Conservation (phyloP, 352 stramenopile genomes). For the Pythium phragmitis region DNA sequence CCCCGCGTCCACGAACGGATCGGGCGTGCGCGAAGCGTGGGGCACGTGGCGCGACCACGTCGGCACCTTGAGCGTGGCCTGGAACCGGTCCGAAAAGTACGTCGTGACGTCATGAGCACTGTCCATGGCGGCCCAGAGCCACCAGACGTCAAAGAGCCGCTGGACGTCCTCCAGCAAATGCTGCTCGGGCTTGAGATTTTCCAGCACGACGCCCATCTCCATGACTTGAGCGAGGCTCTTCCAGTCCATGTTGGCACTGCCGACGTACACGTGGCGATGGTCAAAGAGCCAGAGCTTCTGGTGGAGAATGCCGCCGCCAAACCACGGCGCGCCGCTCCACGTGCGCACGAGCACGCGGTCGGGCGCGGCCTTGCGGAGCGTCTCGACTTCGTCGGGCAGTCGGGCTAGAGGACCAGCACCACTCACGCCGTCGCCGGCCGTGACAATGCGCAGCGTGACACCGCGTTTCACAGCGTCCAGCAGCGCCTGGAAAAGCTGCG, state of each 20-base stretch:
- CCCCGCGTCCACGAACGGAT: constrained; percentile 53
- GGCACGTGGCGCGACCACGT: constrained; percentile 58
- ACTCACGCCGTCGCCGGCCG: constrained; percentile 31
- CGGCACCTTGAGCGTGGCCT: constrained; percentile 54
- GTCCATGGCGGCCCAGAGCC: constrained; percentile 47
- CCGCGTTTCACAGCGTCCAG: constrained; percentile 45
- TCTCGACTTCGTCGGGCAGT: constrained; percentile 58
- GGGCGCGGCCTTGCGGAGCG: constrained; percentile 34
- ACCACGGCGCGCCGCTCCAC: constrained; percentile 72
- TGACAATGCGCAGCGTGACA: constrained; percentile 58
- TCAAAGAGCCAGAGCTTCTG: constrained; percentile 86
- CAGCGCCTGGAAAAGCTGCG: constrained; percentile 52
- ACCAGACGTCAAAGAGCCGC: constrained; percentile 74
- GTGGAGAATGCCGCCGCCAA: constrained; percentile 76
- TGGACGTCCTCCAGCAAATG: constrained; percentile 52
- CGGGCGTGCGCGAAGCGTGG: constrained; percentile 25
- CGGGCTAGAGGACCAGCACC: neutral
- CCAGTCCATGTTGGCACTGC: constrained; percentile 87
- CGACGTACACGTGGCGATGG: constrained; percentile 59
- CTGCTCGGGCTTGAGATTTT: constrained; percentile 38
- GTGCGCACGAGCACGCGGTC: constrained; percentile 45
- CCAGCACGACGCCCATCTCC: constrained; percentile 74
- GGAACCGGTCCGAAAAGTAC: constrained; percentile 63
- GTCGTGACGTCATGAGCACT: constrained; percentile 15
- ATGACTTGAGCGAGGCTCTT: constrained; percentile 83